Conservation (phyloP, 1,139 yeast genomes). For the Pneumocystis carinii region DNA sequence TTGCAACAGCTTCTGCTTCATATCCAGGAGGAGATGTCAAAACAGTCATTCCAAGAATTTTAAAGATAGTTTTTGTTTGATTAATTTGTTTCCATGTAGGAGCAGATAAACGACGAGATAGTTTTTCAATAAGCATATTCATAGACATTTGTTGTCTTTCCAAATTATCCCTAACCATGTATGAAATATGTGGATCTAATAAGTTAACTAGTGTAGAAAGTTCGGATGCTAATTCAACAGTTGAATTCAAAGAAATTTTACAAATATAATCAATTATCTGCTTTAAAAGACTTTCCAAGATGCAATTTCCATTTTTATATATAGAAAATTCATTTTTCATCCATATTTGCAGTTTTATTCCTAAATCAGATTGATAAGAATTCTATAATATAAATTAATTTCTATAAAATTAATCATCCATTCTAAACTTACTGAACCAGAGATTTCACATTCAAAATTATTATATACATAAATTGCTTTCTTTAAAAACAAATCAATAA, state of each 20-base stretch:
- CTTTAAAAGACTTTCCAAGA: neutral
- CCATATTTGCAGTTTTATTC: neutral
- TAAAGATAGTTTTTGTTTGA: neutral
- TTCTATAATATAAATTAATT: neutral
- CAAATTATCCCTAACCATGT: neutral
- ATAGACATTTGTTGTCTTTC: neutral
- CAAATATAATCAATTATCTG: neutral
- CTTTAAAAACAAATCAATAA: neutral
- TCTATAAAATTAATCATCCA: neutral
- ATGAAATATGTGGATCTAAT: neutral
- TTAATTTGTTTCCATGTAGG: neutral
- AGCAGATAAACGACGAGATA: neutral
- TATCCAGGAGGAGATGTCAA: neutral
- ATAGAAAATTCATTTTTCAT: neutral
- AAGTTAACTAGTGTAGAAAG: neutral
- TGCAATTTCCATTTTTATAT: neutral
- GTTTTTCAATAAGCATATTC: neutral
- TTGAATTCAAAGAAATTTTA: neutral
- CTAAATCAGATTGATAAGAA: neutral
- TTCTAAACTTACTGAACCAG: neutral
- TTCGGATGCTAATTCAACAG: neutral
- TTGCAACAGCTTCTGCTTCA: conserved; percentile 1
- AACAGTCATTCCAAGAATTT: neutral
- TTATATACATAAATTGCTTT: neutral
- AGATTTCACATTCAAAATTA: neutral